Base-by-base conservation (phyloP, 306 rosid genomes). In the Dalbergia cochinchinensis region DNA sequence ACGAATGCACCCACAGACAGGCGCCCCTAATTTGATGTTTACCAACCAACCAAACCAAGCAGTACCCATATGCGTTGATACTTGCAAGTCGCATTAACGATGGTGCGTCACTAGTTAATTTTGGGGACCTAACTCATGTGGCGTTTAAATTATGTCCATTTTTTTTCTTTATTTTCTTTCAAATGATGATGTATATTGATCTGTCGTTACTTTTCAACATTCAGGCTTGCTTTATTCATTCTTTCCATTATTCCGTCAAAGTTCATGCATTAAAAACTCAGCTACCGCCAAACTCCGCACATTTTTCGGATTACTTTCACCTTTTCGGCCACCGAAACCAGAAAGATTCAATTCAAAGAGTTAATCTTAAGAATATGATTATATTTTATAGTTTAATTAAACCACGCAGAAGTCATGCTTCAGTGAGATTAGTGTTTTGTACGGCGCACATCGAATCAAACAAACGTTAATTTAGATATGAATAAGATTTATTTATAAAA, bases 321-420 rank as follows among this genome's bases (percentile, higher is more conserved):
- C 77, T 68, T 73, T 79, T 62, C 74, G 75, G 81, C 87, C 78
- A 69, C 78, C 78, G 44, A 74, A 84, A 58, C 42, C 34, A 62
- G 58, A 74, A 55, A 69, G 19, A 71, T 60, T 69, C 45, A 10
- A 45, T 58, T 78, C 41, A 8, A 73, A 18, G 4, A 1, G 31
- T 31, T 39, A 15, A 39, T 19, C 41, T 3, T 37, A 37, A 37
- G 41, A 37, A 3, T 6, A 54, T 42, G 4, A 20, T 5, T 11
- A 10, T 47, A 10, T 18, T n/a, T 57, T 31, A 5, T 18, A n/a
- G 31, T 53, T 73, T 42, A 48, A 22, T 45, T 45, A 74, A 1
- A 59, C 53, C 62, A 44, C 35, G 64, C 33, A 54, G 64, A 33
- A 42, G 19, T 79, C 55, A 14, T 13, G 7, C 47, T 53, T 31